A percentile compares a stretch with the other conserved stretches of the same genome.
These are phyloP conservation scores for Trichoderma koningii DNA, from an alignment of 2,329 filamentous ascomycete species.

Conservation along the genomic window DNA sequence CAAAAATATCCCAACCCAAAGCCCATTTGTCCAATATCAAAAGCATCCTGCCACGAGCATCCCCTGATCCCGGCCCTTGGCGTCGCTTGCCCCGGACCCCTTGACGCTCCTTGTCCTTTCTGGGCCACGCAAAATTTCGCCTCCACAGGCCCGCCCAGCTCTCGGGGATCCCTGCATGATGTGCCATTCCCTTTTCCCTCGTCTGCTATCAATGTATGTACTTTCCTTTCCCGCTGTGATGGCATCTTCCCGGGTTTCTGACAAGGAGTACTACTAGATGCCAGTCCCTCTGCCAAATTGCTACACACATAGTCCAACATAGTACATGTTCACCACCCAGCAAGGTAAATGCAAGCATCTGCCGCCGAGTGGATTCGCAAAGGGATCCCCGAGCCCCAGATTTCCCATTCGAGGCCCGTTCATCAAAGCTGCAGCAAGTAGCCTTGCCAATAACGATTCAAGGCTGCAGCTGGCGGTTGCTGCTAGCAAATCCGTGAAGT, in stretches of 20 bases:
- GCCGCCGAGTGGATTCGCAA: constrained; percentile 12
- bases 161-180: constrained; percentile 11
- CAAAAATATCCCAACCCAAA: neutral
- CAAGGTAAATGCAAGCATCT: neutral
- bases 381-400: constrained; percentile 4
- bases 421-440: too few species aligned
- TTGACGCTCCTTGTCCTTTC: constrained; percentile 8
- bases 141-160: constrained; percentile 17
- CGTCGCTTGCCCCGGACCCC: constrained; percentile 5
- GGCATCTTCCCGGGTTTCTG: too few species aligned
- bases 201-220: neutral
- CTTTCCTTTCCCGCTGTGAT: constrained; percentile 3
- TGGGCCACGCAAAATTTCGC: constrained; percentile 20
- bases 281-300: neutral
- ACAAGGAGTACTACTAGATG: too few species aligned
- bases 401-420: neutral
- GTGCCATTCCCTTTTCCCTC: neutral
- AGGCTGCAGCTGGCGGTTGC: too few species aligned
- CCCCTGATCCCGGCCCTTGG: constrained; percentile 10
- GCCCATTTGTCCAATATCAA: neutral
- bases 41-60: constrained; percentile 1
- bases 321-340: too few species aligned
- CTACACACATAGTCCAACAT: too few species aligned
- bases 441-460: too few species aligned
- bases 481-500: too few species aligned